Base-by-base conservation (phyloP, 192 early-diverging fungal genomes). In the Coemansia sp. region DNA sequence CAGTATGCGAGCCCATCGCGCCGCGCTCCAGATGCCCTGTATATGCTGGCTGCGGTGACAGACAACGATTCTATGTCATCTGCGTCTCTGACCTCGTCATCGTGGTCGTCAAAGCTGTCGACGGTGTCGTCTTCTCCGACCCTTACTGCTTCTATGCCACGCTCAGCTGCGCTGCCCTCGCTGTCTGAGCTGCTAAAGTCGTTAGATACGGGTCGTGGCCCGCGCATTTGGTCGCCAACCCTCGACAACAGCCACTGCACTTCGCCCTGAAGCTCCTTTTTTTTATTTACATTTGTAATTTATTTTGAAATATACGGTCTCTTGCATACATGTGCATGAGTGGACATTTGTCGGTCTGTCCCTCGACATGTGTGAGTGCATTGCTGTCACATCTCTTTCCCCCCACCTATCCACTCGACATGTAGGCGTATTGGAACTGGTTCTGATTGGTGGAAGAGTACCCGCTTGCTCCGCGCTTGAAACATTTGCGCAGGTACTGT, bases 121-220 rank as follows among this genome's bases (percentile, higher is more conserved):
- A 60, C 76, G 0, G 58, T 64, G 9, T 57, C 76, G 51, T 67
- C 65, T 25, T 40, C 56, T 20, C 65, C 76, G 2, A 53, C 57
- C 36, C 73, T 70, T 12, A 31, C 59, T 2, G 58, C 63, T 6
- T 35, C 58, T 22, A 27, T 60, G 29, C 60, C 62, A 31, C 59
- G 69, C 15, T 61, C 59, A 11, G 49, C 59, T 11, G 19, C 60
- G 9, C 58, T 79, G 64, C 77, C 77, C 24, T 60, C 71, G 27
- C 60, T 79, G 47, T 73, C 77, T 0, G 71, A 73, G 19, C 49
- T 79, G 56, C 77, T 79, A 6, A 70, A 59, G 39, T 59, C 71
- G 39, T 31, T 74, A 24, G 67, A 65, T 19, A 58, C 29, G 1
- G 25, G 27, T 6, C 25, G 10, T 41, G 53, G 49, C 53, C 56